Evolutionary conservation across 768 basidiomycete genomes (phyloP).

Genomic region (Pisolithus sp.): DNA sequence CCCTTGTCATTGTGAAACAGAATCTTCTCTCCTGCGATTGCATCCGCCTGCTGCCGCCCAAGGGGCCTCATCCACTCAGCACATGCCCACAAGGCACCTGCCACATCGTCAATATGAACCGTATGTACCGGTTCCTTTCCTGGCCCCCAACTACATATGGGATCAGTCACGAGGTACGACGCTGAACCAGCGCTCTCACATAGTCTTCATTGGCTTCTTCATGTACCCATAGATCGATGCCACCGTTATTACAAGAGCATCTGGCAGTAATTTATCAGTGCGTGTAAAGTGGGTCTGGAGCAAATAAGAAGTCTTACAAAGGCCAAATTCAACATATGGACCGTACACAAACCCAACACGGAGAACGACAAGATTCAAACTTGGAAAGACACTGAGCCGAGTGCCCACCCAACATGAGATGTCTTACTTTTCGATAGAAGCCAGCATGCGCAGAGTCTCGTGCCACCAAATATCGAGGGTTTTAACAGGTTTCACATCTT

Average conservation of each 20-base stretch:
- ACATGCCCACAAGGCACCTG: conserved; percentile 69
- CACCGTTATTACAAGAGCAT: conserved; percentile 65
- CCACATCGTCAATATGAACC: conserved; percentile 72
- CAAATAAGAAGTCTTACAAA: conserved; percentile 37
- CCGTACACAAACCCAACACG: conserved; percentile 75
- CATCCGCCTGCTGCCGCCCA: conserved; percentile 60
- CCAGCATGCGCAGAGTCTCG: conserved; percentile 70
- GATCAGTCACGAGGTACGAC: conserved; percentile 7
- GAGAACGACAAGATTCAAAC: conserved; percentile 75
- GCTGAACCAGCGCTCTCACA: conserved; percentile 41
- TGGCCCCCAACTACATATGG: conserved; percentile 59
- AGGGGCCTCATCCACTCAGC: conserved; percentile 67
- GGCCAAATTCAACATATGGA: conserved; percentile 69
- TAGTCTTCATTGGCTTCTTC: conserved; percentile 79
- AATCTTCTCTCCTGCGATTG: conserved; percentile 61
- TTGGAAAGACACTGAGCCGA: conserved; percentile 25
- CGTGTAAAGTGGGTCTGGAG: conserved; percentile 4
- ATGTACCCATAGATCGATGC: conserved; percentile 77
- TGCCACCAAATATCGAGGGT: conserved; percentile 85
- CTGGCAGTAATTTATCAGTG: conserved; percentile 31
- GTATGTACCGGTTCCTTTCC: conserved; percentile 72
- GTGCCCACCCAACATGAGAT: neutral
- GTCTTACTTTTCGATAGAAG: conserved; percentile 64
- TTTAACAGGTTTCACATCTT: conserved; percentile 64
- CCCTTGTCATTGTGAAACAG: conserved; percentile 48